Evolutionary conservation across 331 rosid genomes (phyloP), one percentile per base, ranked within the genome.

Genomic region (Arachis monticola): DNA sequence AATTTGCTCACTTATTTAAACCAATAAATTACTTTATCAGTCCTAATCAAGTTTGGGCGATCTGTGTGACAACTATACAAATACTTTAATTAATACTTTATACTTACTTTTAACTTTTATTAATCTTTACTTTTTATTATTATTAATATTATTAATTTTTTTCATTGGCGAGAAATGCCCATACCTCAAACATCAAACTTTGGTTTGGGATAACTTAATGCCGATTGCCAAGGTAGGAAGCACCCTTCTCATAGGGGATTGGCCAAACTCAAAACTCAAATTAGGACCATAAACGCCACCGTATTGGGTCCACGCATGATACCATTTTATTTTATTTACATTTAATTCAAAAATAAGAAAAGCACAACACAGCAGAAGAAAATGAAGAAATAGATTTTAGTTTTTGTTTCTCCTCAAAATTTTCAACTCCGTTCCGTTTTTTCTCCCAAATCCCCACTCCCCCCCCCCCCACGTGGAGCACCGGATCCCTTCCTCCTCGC

Each of bases 401-500:
- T 44, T 11, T 12, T 9, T n/a, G 44, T 11, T 27, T 17, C 44
- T 57, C 31, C 68, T 72, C 63, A 56, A 70, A 41, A 8, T 5
- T 61, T 12, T 44, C 46, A 4, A 14, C 27, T 46, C 13, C 56
- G 56, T 53, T 44, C 55, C 38, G 40, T n/a, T 62, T 2, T 38
- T 14, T 41, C n/a, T 13, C 6, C 32, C 50, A 51, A 67, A 59
- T 38, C 50, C 4, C 40, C 40, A 17, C 22, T 17, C 22, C 22
- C 22, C 22, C 22, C 22, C 40, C 40, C 40, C 4, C 76, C 48
- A 17, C 74, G 70, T 81, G 74, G 60, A 64, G 53, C 69, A 70
- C 84, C 80, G 73, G 72, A 63, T 70, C 72, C 51, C 46, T 35
- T 53, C 56, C 60, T 67, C 53, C 61, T 65, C 80, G 75, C 5